phyloP scores from a whole-genome alignment of 2,329 filamentous ascomycete species.

The Fusarium anguioides region DNA sequence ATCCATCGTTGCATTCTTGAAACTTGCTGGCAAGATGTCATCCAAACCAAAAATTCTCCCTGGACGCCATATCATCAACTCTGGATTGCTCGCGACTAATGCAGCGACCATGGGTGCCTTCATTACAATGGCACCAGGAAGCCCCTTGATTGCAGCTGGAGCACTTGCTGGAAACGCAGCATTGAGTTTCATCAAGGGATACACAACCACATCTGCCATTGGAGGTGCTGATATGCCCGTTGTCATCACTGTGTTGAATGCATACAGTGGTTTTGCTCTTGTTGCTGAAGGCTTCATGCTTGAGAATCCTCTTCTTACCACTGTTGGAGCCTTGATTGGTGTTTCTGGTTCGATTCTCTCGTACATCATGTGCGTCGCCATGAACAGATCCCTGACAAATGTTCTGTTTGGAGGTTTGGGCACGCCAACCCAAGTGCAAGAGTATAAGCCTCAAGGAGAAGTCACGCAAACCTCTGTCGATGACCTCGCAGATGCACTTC shows the following conservation, averaged over 20 bases:
- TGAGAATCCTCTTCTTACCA: conserved; percentile 85
- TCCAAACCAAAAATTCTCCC: conserved; percentile 79
- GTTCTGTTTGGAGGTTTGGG: conserved; percentile 88
- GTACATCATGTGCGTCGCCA: conserved; percentile 87
- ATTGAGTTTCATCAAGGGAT: conserved; percentile 86
- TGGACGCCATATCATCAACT: conserved; percentile 81
- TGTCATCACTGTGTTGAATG: conserved; percentile 89
- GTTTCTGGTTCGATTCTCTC: conserved; percentile 90
- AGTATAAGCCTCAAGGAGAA: conserved; percentile 82
- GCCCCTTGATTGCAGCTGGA: conserved; percentile 80
- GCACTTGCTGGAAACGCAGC: conserved; percentile 81
- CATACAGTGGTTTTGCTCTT: conserved; percentile 89
- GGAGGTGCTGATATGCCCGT: conserved; percentile 96
- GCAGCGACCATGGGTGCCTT: conserved; percentile 87
- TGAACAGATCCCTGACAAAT: conserved; percentile 91
- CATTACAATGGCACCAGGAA: conserved; percentile 81
- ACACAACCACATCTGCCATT: conserved; percentile 87
- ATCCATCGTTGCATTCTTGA: conserved; percentile 89
- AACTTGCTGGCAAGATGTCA: conserved; percentile 84
- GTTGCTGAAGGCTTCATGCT: conserved; percentile 94
- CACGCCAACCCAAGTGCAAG: conserved; percentile 65
- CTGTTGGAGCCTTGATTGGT: conserved; percentile 86
- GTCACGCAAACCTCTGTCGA: conserved; percentile 83
- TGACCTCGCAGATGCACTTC: conserved; percentile 80
- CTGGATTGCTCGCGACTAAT: conserved; percentile 78